phyloP scores from a whole-genome alignment of 345 rosid species.

The Aquilaria yunnanensis region DNA sequence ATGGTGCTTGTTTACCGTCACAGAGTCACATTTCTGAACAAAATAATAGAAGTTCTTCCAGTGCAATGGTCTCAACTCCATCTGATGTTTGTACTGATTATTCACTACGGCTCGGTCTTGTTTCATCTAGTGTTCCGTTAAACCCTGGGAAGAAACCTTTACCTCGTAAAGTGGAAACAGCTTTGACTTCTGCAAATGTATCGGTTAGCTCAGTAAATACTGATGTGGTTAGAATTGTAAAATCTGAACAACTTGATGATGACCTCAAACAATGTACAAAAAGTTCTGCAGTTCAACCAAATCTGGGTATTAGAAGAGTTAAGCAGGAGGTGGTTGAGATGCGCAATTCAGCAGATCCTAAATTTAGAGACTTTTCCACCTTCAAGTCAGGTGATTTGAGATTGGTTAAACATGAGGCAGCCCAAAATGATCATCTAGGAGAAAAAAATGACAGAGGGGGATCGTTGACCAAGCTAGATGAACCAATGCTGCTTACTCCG shows the following conservation, averaged over 20 bases:
- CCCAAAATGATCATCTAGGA: slow-evolving; percentile 25
- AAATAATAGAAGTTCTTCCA: too few relatives aligned
- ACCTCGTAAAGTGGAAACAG: slow-evolving; percentile 15
- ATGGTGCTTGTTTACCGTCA: slow-evolving; percentile 15
- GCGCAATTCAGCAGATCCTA: slow-evolving; percentile 15
- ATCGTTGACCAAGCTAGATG: slow-evolving; percentile 16
- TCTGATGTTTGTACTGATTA: slow-evolving; percentile 18
- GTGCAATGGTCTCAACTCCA: slow-evolving; percentile 12
- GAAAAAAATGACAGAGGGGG: slow-evolving; percentile 22
- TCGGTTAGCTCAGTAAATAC: slow-evolving; percentile 19
- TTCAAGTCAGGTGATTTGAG: slow-evolving; percentile 22
- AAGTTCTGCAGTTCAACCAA: slow-evolving; percentile 12
- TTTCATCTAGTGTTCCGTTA: slow-evolving; percentile 23
- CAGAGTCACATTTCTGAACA: slow-evolving; percentile 19
- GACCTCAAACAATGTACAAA: slow-evolving; percentile 17
- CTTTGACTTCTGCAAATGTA: slow-evolving; percentile 12
- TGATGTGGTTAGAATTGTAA: slow-evolving; percentile 31
- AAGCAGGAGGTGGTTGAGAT: slow-evolving; percentile 43
- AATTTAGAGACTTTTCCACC: slow-evolving; percentile 17
- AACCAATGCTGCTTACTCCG: slow-evolving; percentile 12
- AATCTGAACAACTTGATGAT: slow-evolving; percentile 58
- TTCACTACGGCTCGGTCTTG: slow-evolving; percentile 54
- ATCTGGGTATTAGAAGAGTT: slow-evolving; percentile 15
- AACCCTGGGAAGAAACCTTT: slow-evolving; percentile 19
- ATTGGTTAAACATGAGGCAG: slow-evolving; percentile 48